phyloP scores from a whole-genome alignment of 1,284 basidiomycete genomes.

The Pseudozyma pruni region DNA sequence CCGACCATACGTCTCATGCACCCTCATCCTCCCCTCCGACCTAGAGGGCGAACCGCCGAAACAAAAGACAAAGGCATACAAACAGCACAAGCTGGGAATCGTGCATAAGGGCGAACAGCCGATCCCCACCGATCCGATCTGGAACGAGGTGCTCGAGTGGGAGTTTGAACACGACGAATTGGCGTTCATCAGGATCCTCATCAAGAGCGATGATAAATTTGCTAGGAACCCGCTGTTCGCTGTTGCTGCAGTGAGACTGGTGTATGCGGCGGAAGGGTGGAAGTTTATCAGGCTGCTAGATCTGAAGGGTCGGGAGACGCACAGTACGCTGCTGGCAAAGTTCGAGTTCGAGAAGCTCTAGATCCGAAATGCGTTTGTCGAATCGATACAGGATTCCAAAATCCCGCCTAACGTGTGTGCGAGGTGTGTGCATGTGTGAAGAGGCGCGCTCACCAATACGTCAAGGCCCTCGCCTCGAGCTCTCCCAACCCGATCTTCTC shows the following conservation, averaged over 20 bases:
- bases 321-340: slow-evolving; percentile 50
- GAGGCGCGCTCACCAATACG: slow-evolving; percentile 42
- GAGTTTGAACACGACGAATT: slow-evolving; percentile 54
- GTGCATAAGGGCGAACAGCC: slow-evolving; percentile 55
- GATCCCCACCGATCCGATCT: slow-evolving; percentile 51
- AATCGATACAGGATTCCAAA: too few relatives aligned
- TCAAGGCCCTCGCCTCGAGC: slow-evolving; percentile 30
- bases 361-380: too few relatives aligned
- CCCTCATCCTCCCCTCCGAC: slow-evolving; percentile 50
- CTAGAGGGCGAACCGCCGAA: slow-evolving; percentile 44
- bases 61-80: slow-evolving; percentile 53
- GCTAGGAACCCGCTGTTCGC: slow-evolving; percentile 57
- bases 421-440: slow-evolving; percentile 4
- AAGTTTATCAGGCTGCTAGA: slow-evolving; percentile 73
- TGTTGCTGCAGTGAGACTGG: slow-evolving; percentile 48
- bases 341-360: slow-evolving; percentile 38
- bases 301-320: slow-evolving; percentile 72
- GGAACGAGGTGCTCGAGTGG: slow-evolving; percentile 58
- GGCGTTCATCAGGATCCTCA: slow-evolving; percentile 52
- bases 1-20: slow-evolving; percentile 60
- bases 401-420: too few relatives aligned
- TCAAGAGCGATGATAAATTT: slow-evolving; percentile 63
- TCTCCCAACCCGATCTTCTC: slow-evolving; percentile 32
- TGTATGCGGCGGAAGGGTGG: slow-evolving; percentile 65
- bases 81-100: slow-evolving; percentile 50